Conservation (phyloP, 2,329 filamentous ascomycete species). For the Pseudogymnoascus sp. region DNA sequence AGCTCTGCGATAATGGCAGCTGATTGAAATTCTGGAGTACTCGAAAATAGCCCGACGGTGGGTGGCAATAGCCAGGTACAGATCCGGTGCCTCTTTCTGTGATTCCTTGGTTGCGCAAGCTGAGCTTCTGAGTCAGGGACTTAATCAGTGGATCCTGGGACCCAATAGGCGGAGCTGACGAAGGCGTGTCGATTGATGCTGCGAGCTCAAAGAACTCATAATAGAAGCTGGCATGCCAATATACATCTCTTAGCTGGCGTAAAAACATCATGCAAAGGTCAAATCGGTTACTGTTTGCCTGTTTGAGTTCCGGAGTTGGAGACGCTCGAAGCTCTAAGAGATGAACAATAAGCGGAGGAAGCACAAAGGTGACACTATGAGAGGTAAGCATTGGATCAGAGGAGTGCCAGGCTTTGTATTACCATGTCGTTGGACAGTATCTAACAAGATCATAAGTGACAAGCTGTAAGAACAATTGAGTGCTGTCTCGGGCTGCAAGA, state of each 20-base stretch:
- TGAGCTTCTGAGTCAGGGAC: slow-evolving; percentile 4
- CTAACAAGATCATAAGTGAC: slow-evolving; percentile 15
- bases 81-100: not conserved
- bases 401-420: not conserved
- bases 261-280: slow-evolving; percentile 17
- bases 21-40: not conserved
- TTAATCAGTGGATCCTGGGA: slow-evolving; percentile 2
- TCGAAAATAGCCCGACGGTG: not conserved
- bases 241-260: slow-evolving; percentile 16
- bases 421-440: slow-evolving; percentile 19
- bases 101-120: not conserved
- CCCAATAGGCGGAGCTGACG: not conserved
- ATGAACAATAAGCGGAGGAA: slow-evolving; percentile 18
- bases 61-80: not conserved
- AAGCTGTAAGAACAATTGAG: slow-evolving; percentile 14
- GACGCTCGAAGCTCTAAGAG: slow-evolving; percentile 13
- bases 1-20: not conserved
- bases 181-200: slow-evolving; percentile 7
- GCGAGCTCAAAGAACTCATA: slow-evolving; percentile 18
- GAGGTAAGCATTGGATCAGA: not conserved
- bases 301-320: not conserved
- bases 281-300: slow-evolving; percentile 11
- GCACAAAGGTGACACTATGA: slow-evolving; percentile 16
- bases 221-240: slow-evolving; percentile 21
- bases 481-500: slow-evolving; percentile 16